Evolutionary conservation across 352 stramenopile genomes (phyloP), one percentile per base, ranked within the genome.

Genomic region (Phytopythium oedochilum): DNA sequence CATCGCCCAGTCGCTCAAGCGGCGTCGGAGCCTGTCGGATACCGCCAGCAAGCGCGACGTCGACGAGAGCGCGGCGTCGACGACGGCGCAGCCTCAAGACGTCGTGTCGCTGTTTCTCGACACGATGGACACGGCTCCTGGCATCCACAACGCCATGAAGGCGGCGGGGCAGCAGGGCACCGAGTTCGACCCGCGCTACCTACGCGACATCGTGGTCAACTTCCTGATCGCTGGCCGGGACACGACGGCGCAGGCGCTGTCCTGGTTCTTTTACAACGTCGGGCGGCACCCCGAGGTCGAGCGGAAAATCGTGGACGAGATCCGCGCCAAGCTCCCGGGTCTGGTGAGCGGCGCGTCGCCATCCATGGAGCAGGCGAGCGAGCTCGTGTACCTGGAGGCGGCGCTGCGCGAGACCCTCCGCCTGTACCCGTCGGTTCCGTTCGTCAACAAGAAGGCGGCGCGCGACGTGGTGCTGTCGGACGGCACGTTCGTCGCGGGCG

Each of bases 141-240:
- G 71, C 34, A 28, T 74, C 1, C 59, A 82, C 39, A 15, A 43
- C 23, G 12, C 47, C 18, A 20, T 29, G 22, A 29, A 26, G 12
- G 2, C 26, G 18, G n/a, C 47, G 3, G n/a, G 5, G 18, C 0
- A 34, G 0, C n/a, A 59, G 1, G 29, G 39, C 2, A 8, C 18
- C 0, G 47, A 53, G 8, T 70, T 78, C 29, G 66, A 78, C 29
- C 59, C 68, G 20, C 44, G 52, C 0, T 82, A 71, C 39, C 34
- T 94, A n/a, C 78, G 79, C 23, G 82, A 94, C 59, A 72, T 96
- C 9, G 75, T 89, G 15, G 64, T 96, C 26, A 92, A 79, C 42
- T 88, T 94, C 60, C 49, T 96, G 15, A 67, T 96, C 36, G 82
- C 83, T 35, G 86, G 86, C 6, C 69, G 86, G 9, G 86, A 96